A percentile compares a stretch with the other conserved stretches of the same genome.
Evolutionary conservation across 495 filamentous ascomycete species (phyloP).

Genomic region (Hyphodiscus hymeniophilus): DNA sequence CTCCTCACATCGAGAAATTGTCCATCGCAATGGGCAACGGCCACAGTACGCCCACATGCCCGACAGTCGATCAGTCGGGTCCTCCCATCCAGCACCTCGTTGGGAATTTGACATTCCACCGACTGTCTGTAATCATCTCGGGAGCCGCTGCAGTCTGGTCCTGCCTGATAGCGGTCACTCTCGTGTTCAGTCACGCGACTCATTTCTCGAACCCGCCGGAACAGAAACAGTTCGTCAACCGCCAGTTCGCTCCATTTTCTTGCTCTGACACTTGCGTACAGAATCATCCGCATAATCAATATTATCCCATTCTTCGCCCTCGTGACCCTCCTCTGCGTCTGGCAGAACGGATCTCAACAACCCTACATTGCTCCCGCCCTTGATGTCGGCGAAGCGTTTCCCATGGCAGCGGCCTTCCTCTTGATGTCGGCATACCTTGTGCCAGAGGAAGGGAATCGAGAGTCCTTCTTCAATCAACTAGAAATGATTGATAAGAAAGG

Average conservation of each 20-base stretch:
- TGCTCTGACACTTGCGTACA: constrained; percentile 11
- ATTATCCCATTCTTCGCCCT: constrained; percentile 80
- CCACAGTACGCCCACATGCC: too few relatives aligned
- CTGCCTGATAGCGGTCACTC: not conserved
- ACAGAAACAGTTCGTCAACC: constrained; percentile 5
- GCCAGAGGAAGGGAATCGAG: constrained; percentile 68
- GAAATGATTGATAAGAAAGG: not conserved
- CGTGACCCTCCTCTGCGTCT: constrained; percentile 67
- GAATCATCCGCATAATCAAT: constrained; percentile 76
- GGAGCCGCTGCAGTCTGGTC: not conserved
- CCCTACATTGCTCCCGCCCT: constrained; percentile 72
- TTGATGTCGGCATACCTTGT: constrained; percentile 73
- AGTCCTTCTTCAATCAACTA: constrained; percentile 58
- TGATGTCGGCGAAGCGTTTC: constrained; percentile 84
- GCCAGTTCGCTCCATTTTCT: too few relatives aligned
- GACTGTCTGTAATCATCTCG: not conserved
- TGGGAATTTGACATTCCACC: not conserved
- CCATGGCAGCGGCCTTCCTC: constrained; percentile 83
- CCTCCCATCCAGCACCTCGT: not conserved
- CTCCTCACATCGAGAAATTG: too few relatives aligned
- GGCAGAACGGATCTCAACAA: constrained; percentile 59
- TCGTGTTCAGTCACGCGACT: not conserved
- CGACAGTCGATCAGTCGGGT: too few relatives aligned
- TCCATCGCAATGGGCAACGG: too few relatives aligned
- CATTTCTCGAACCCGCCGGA: not conserved